phyloP scores from a whole-genome alignment of 2,329 filamentous ascomycete genomes.

The Arthroderma uncinatum region DNA sequence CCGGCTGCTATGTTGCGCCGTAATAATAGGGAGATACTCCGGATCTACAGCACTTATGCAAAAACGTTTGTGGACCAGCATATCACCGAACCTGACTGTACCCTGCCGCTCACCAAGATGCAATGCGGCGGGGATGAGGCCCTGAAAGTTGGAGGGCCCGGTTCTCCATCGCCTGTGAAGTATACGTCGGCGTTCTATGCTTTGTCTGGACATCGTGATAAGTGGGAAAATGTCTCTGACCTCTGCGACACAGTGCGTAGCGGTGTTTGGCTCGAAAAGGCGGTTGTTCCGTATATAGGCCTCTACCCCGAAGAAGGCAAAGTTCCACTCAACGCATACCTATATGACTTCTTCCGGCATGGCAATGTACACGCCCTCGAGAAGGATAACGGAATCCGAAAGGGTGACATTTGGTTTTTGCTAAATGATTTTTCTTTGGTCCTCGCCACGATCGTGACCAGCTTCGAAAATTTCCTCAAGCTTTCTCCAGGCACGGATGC shows the following conservation, averaged over 20 bases:
- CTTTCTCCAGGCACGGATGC: slow-evolving; percentile 14
- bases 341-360: slow-evolving; percentile 69
- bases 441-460: slow-evolving; percentile 27
- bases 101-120: slow-evolving; percentile 49
- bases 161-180: slow-evolving; percentile 24
- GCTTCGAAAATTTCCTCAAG: slow-evolving; percentile 25
- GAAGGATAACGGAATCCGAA: slow-evolving; percentile 54
- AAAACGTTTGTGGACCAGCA: slow-evolving; percentile 58
- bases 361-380: slow-evolving; percentile 52
- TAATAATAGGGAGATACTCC: slow-evolving; percentile 56
- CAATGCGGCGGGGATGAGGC: slow-evolving; percentile 29
- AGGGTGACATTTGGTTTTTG: slow-evolving; percentile 59
- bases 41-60: slow-evolving; percentile 58
- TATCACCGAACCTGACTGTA: slow-evolving; percentile 42
- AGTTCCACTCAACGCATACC: slow-evolving; percentile 33
- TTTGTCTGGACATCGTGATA: slow-evolving; percentile 56
- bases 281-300: slow-evolving; percentile 57
- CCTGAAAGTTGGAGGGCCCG: slow-evolving; percentile 6
- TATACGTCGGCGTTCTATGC: slow-evolving; percentile 54
- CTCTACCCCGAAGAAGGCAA: slow-evolving; percentile 47
- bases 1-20: slow-evolving; percentile 46
- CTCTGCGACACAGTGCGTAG: slow-evolving; percentile 54
- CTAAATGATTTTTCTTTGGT: slow-evolving; percentile 55
- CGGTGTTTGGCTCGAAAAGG: slow-evolving; percentile 63
- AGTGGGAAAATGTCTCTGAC: slow-evolving; percentile 54